Conservation (phyloP, 2,329 filamentous ascomycete genomes). For the Claviceps spartinae region DNA sequence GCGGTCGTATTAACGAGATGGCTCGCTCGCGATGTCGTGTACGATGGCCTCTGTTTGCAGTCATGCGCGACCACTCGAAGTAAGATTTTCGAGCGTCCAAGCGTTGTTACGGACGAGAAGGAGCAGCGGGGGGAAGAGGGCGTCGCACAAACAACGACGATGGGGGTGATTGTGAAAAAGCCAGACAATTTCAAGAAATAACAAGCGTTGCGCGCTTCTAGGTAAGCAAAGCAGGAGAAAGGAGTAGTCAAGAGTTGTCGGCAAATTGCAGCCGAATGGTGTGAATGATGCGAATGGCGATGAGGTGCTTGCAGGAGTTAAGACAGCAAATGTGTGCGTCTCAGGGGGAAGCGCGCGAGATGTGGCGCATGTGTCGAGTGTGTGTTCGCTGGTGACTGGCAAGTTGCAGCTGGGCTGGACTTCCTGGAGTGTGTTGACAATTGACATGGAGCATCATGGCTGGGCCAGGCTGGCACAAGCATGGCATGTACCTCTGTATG, state of each 20-base stretch:
- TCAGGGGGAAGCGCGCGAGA: slow-evolving; percentile 1
- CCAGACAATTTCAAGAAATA: not conserved
- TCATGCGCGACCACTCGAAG: not conserved
- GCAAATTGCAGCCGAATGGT: not conserved
- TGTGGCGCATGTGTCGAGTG: slow-evolving; percentile 1
- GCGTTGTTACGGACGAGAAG: not conserved
- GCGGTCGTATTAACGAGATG: not conserved
- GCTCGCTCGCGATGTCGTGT: not conserved
- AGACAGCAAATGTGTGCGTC: not conserved
- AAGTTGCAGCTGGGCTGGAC: no score
- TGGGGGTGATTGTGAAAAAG: not conserved
- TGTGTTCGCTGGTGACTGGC: not conserved
- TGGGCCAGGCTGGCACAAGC: no score
- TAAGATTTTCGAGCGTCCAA: not conserved
- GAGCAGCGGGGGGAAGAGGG: not conserved
- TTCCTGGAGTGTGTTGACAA: no score
- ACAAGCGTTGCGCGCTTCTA: not conserved
- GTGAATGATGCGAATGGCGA: not conserved
- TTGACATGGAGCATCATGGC: no score
- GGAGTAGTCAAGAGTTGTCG: not conserved
- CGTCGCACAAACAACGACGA: not conserved
- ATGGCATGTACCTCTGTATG: no score
- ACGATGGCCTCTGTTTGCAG: not conserved
- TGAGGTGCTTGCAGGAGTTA: slow-evolving; percentile 2
- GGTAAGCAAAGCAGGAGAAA: not conserved